Percentiles rank a stretch among this genome's conserved stretches.
These are phyloP conservation scores for Truncatella angustata DNA, from an alignment of 2,329 filamentous ascomycete species.

Conservation along the genomic window DNA sequence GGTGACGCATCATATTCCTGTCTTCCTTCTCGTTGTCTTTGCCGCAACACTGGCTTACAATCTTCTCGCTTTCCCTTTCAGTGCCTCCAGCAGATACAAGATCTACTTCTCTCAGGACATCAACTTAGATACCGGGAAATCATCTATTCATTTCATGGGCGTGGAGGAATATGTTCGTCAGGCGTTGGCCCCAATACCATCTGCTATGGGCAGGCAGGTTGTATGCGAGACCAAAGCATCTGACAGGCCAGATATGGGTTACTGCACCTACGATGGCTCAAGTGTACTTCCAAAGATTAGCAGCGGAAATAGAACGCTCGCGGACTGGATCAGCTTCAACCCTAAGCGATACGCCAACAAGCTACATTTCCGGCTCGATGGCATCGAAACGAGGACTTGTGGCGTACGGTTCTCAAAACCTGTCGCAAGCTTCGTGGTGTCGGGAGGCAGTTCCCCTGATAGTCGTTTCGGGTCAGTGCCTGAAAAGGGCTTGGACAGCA, in stretches of 20 bases:
- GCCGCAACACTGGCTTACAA: constrained; percentile 80
- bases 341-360: constrained; percentile 30
- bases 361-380: constrained; percentile 66
- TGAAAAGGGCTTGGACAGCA: constrained; percentile 60
- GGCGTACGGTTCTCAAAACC: constrained; percentile 69
- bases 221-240: constrained; percentile 44
- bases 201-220: constrained; percentile 61
- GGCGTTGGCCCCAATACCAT: constrained; percentile 69
- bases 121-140: constrained; percentile 49
- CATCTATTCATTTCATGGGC: constrained; percentile 64
- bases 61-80: constrained; percentile 85
- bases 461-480: constrained; percentile 21
- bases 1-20: constrained; percentile 77
- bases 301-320: constrained; percentile 23
- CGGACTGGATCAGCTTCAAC: constrained; percentile 27
- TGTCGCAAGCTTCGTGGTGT: constrained; percentile 67
- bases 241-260: constrained; percentile 50
- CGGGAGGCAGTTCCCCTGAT: constrained; percentile 46
- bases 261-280: constrained; percentile 69
- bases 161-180: constrained; percentile 64
- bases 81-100: constrained; percentile 74
- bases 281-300: constrained; percentile 62
- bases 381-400: constrained; percentile 76
- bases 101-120: constrained; percentile 82
- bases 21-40: constrained; percentile 72